Conservation (phyloP, 306 rosid genomes). For the Malus orientalis region DNA sequence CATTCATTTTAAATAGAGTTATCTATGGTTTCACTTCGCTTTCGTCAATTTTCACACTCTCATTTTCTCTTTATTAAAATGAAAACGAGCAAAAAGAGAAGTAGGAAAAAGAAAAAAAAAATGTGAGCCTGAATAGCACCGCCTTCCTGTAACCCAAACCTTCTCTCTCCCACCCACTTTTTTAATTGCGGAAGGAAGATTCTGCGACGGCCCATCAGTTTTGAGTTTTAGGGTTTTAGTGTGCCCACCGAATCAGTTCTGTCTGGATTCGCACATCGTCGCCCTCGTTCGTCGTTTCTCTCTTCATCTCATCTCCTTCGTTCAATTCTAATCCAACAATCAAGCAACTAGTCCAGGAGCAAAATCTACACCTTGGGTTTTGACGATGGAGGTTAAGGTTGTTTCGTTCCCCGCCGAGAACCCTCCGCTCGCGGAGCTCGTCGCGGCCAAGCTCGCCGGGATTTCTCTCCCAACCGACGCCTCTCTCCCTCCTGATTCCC, state of each 20-base stretch:
- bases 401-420: constrained; percentile 47
- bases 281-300: background rate
- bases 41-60: background rate
- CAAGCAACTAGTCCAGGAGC: background rate
- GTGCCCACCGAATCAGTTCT: background rate
- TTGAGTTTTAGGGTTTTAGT: background rate
- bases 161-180: too few species aligned
- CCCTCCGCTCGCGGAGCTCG: constrained; percentile 66
- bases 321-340: background rate
- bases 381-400: constrained; percentile 55
- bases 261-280: background rate
- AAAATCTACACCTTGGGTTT: background rate
- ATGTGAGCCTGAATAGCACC: too few species aligned
- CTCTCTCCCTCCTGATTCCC: constrained; percentile 47
- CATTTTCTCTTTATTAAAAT: too few species aligned
- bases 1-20: too few species aligned
- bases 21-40: too few species aligned
- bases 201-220: background rate
- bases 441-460: constrained; percentile 61
- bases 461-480: constrained; percentile 35
- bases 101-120: too few species aligned
- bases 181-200: background rate
- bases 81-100: too few species aligned
- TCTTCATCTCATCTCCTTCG: background rate
- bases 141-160: too few species aligned